These are phyloP conservation scores for Buxus sempervirens DNA, from an alignment of 164 flowering plant species.

Conservation along the genomic window DNA sequence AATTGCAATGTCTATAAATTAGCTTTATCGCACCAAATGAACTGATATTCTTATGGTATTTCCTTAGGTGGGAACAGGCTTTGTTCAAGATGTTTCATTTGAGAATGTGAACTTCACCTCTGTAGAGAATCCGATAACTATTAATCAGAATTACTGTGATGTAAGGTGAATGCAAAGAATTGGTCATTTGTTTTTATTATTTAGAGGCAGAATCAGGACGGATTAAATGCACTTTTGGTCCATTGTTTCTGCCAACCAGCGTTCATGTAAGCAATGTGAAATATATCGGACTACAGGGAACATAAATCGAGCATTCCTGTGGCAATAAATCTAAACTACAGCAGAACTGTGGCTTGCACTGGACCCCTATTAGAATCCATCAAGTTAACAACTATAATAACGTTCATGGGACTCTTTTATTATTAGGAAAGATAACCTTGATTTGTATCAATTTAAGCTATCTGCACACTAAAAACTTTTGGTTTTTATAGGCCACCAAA, in stretches of 20 bases:
- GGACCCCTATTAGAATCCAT: conserved; percentile 24
- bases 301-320: conserved; percentile 32
- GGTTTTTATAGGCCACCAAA: too few relatives aligned
- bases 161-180: conserved; percentile 28
- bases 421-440: too few relatives aligned
- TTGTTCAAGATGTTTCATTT: conserved; percentile 28
- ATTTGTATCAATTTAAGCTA: too few relatives aligned
- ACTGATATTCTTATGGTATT: too few relatives aligned
- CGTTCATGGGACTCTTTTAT: conserved; percentile 32
- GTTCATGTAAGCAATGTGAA: conserved; percentile 41
- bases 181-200: too few relatives aligned
- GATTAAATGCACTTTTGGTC: not conserved
- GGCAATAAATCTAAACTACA: conserved; percentile 39
- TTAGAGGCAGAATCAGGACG: too few relatives aligned
- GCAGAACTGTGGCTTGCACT: conserved; percentile 29
- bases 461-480: too few relatives aligned
- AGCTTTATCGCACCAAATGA: not conserved
- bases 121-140: too few relatives aligned
- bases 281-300: conserved; percentile 27
- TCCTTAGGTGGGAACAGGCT: conserved; percentile 55
- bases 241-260: conserved; percentile 17
- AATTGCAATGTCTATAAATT: too few relatives aligned
- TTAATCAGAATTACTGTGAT: too few relatives aligned
- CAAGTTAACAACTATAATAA: conserved; percentile 20
- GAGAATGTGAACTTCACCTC: too few relatives aligned